Base-by-base conservation (phyloP, 164 flowering plant species). In the Aristolochia contorta region DNA sequence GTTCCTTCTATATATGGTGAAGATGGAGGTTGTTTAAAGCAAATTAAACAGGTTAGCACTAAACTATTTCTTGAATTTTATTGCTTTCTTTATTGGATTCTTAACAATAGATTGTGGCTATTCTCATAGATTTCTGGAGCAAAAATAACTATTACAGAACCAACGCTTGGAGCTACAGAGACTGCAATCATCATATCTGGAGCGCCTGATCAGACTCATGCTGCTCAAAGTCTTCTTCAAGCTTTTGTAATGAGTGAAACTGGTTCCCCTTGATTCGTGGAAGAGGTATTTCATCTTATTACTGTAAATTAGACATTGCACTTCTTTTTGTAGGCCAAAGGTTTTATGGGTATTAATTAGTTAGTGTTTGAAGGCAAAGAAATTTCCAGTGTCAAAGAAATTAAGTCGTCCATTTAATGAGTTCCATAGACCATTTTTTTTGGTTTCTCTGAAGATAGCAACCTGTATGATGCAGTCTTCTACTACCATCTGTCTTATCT, bases 171-270 rank as follows among this genome's bases (percentile, higher is more conserved):
- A 69, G 89, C 86, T 48, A 65, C 77, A 2, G 97, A 93, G 72
- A 86, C 97, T 52, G 67, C 63, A 58, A 85, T 90, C 62, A 78
- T 82, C 63, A 90, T 93, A 72, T 85, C 92, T 58, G 99, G 97
- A 46, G 83, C 95, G 6, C 99, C 99, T 50, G 99, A 93, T 60
- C 86, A 90, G 75, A 82, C 95, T 14, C 84, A 88, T 75, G 99
- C 99, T 48, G 99, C 99, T 27, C 99, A 93, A 60, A 82, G 89
- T 79, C 96, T 93, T 64, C 91, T 93, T 71, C 99, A 93, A 75
- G 99, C 99, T 53, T 93, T 93, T 81, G 99, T 93, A 18, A 75
- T 86, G 73, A 71, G 79, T 65, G 99, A 80, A 72, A 62, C 75
- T 6, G 80, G 74, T 49, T 65, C 85, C 46, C 58, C 77, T 60